Evolutionary conservation across 2,329 filamentous ascomycete genomes (phyloP).

Genomic region (Endoconidiophora polonica): DNA sequence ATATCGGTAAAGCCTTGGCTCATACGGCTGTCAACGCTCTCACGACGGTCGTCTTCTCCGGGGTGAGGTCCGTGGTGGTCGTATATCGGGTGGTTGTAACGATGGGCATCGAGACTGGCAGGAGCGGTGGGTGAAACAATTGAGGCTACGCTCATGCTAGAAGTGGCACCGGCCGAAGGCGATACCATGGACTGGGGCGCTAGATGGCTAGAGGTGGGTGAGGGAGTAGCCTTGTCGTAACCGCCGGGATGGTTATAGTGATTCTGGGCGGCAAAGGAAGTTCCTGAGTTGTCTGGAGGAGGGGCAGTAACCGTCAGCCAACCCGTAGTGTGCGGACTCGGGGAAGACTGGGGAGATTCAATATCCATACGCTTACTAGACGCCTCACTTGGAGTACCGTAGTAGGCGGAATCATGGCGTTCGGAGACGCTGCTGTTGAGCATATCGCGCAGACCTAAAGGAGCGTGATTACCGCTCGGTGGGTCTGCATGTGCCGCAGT

Average conservation of each 20-base stretch:
- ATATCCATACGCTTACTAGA: slow-evolving; percentile 14
- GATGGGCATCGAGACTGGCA: slow-evolving; percentile 25
- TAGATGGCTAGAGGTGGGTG: slow-evolving; percentile 32
- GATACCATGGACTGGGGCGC: slow-evolving; percentile 37
- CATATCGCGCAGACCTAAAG: slow-evolving; percentile 11
- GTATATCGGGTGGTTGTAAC: slow-evolving; percentile 25
- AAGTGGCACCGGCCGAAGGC: slow-evolving; percentile 34
- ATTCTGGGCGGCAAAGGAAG: slow-evolving; percentile 17
- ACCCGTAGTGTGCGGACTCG: slow-evolving; percentile 10
- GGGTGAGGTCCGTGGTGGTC: slow-evolving; percentile 14
- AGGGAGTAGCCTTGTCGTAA: slow-evolving; percentile 31
- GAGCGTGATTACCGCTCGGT: slow-evolving; percentile 4
- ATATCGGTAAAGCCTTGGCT: slow-evolving; percentile 56
- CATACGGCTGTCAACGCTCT: slow-evolving; percentile 67
- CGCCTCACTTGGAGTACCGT: slow-evolving; percentile 12
- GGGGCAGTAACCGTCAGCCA: slow-evolving; percentile 12
- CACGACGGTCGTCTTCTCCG: slow-evolving; percentile 33
- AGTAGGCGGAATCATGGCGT: slow-evolving; percentile 13
- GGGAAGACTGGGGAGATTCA: slow-evolving; percentile 13
- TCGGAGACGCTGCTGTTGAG: slow-evolving; percentile 8
- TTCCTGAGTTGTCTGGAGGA: slow-evolving; percentile 27
- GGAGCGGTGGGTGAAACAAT: slow-evolving; percentile 46
- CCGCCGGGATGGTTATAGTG: slow-evolving; percentile 20
- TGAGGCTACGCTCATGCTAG: slow-evolving; percentile 49
- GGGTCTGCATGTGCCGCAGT: neutral